Evolutionary conservation across 2,329 filamentous ascomycete species (phyloP).

Genomic region (Fonsecaea pedrosoi): DNA sequence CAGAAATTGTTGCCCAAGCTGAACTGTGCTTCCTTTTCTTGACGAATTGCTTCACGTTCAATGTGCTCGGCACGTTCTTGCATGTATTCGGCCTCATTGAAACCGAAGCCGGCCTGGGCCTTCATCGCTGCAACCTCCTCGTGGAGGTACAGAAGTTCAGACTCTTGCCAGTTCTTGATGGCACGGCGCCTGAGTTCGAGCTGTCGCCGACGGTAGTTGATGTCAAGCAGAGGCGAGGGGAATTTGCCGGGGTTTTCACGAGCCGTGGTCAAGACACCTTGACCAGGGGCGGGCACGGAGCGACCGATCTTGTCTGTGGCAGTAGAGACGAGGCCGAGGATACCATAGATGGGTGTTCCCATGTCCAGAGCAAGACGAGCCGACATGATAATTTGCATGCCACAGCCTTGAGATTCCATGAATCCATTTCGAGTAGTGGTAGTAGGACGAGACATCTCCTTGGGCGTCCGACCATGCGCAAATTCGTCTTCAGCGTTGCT

Average conservation of each 20-base stretch:
- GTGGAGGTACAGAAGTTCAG: conserved; percentile 88
- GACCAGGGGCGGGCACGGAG: conserved; percentile 92
- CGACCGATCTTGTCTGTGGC: conserved; percentile 99
- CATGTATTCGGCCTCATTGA: conserved; percentile 84
- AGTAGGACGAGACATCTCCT: conserved; percentile 96
- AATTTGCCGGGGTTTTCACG: conserved; percentile 90
- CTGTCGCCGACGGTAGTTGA: conserved; percentile 95
- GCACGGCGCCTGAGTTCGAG: conserved; percentile 91
- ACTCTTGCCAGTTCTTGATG: conserved; percentile 96
- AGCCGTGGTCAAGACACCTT: conserved; percentile 95
- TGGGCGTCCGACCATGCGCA: conserved; percentile 89
- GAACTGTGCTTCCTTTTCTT: conserved; percentile 90
- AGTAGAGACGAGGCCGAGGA: conserved; percentile 90
- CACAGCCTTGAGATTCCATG: conserved; percentile 99
- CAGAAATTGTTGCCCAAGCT: conserved; percentile 99
- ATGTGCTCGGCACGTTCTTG: conserved; percentile 86
- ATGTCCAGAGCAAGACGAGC: conserved; percentile 95
- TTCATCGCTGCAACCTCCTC: conserved; percentile 94
- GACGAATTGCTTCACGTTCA: conserved; percentile 82
- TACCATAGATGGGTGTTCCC: conserved; percentile 97
- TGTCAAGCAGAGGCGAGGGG: conserved; percentile 93
- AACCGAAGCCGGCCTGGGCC: conserved; percentile 70
- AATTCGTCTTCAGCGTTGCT: conserved; percentile 98
- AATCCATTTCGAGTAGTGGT: conserved; percentile 97
- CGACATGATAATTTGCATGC: conserved; percentile 98